A percentile compares a stretch with the other conserved stretches of the same genome.
Evolutionary conservation across 768 basidiomycete genomes (phyloP).

Genomic region (Myochromella boudieri): DNA sequence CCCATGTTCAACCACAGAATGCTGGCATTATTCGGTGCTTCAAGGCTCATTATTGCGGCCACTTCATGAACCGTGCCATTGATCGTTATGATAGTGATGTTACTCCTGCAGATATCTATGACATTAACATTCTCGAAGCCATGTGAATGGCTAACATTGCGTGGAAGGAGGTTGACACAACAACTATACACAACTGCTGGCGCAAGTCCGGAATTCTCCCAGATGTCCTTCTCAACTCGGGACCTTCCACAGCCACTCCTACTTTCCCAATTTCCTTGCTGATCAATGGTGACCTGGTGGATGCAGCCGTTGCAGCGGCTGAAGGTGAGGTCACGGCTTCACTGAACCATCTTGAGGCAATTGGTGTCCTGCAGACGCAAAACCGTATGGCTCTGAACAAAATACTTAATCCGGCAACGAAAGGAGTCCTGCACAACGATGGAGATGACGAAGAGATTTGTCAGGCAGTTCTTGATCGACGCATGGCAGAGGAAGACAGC

Average conservation of each 20-base stretch:
- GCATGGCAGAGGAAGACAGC: background rate
- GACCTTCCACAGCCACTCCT: conserved; percentile 3
- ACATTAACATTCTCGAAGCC: conserved; percentile 32
- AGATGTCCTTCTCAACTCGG: conserved; percentile 9
- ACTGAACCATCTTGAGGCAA: conserved; percentile 1
- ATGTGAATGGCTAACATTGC: conserved; percentile 28
- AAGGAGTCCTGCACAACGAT: background rate
- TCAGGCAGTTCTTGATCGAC: background rate
- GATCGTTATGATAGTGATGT: conserved; percentile 25
- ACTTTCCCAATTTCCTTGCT: conserved; percentile 22
- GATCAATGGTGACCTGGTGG: conserved; percentile 13
- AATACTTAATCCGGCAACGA: conserved; percentile 7
- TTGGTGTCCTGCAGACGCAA: conserved; percentile 5
- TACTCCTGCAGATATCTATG: conserved; percentile 27
- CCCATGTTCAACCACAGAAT: conserved; percentile 25
- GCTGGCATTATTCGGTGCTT: conserved; percentile 1
- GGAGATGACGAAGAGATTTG: conserved; percentile 4
- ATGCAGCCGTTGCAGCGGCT: background rate
- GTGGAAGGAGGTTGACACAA: conserved; percentile 9
- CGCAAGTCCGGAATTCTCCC: conserved; percentile 25
- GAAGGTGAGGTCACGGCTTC: conserved; percentile 10
- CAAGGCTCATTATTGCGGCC: conserved; percentile 2
- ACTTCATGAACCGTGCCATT: conserved; percentile 22
- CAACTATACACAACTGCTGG: conserved; percentile 32
- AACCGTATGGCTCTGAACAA: conserved; percentile 7